Evolutionary conservation across 2,329 filamentous ascomycete genomes (phyloP), one percentile per base, ranked within the genome.

Genomic region (Tothia fuscella): DNA sequence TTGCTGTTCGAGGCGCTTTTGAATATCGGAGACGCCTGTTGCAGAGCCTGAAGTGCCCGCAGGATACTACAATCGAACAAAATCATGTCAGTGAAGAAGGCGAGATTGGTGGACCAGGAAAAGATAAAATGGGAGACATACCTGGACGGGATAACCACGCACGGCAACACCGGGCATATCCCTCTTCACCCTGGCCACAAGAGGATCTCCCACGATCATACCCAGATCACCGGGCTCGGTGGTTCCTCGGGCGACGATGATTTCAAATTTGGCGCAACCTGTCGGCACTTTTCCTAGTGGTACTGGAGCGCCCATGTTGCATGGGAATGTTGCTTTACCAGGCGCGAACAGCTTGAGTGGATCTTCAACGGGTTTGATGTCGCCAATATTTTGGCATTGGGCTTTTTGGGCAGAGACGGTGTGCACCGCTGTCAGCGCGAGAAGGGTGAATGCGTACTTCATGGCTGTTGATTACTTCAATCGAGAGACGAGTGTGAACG

Each of bases 191-290:
- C 22, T 7, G 9, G 35, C 22, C 6, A 38, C 35, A 20, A 38
- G 16, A 24, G 35, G 35, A 20, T 38, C 35, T 9, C 38, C 38
- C 7, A 41, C 38, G 14, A 22, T 19, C 9, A 41, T 17, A 9
- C 38, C 38, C 6, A 41, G 17, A 7, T 41, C 26, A 17, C 38
- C 38, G 6, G 13, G 10, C 25, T 41, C 38, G 7, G 28, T 41
- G 7, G 38, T 41, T 10, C 38, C 38, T 26, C 35, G 35, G 6
- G 14, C 35, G 17, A 34, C 31, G 31, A 34, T 34, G 14, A 34
- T 34, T 16, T 34, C 31, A 7, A 34, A 19, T 7, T 7, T 16
- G 7, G 31, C 31, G 31, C 31, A 34, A 16, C 31, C 31, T 34
- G 7, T 34, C 9, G 31, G 31, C 7, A 34, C 31, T 16, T 9